These are phyloP conservation scores for Anisogramma anomala DNA, from an alignment of 2,329 filamentous ascomycete genomes.

Conservation along the genomic window DNA sequence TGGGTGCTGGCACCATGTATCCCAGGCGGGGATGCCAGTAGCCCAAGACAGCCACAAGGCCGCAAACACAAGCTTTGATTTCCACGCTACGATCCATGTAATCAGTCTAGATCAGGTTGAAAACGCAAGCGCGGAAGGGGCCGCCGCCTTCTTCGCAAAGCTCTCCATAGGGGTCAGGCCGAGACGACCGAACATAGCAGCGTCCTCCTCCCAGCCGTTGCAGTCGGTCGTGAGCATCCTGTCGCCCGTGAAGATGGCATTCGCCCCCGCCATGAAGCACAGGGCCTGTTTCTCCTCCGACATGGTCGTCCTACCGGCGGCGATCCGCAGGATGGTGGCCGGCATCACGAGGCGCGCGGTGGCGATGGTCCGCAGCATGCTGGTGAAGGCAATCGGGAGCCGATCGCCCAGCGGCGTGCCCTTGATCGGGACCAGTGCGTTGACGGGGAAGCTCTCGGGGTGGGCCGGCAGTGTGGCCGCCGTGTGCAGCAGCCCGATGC, in stretches of 20 bases:
- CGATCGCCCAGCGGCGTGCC: slow-evolving; percentile 74
- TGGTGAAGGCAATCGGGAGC: slow-evolving; percentile 62
- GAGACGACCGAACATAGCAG: slow-evolving; percentile 71
- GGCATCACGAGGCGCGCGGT: slow-evolving; percentile 77
- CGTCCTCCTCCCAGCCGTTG: slow-evolving; percentile 83
- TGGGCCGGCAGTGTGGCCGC: slow-evolving; percentile 70
- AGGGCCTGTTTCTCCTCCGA: slow-evolving; percentile 78
- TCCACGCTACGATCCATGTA: neutral
- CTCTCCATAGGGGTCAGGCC: slow-evolving; percentile 67
- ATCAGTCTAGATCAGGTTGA: neutral
- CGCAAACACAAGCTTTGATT: neutral
- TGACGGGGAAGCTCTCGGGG: slow-evolving; percentile 85
- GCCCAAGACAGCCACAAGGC: no score
- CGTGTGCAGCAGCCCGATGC: slow-evolving; percentile 72
- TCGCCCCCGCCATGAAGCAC: slow-evolving; percentile 84
- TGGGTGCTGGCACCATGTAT: neutral
- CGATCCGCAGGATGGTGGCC: slow-evolving; percentile 73
- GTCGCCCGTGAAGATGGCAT: slow-evolving; percentile 90
- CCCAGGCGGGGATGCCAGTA: no score
- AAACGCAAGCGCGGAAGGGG: neutral
- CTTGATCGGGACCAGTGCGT: slow-evolving; percentile 81
- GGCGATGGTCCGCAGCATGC: slow-evolving; percentile 70
- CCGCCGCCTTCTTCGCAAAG: slow-evolving; percentile 19
- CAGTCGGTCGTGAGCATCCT: slow-evolving; percentile 93
- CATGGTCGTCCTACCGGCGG: slow-evolving; percentile 74